Evolutionary conservation across 805 yeast species (phyloP).

Genomic region (Blastobotrys parvus): DNA sequence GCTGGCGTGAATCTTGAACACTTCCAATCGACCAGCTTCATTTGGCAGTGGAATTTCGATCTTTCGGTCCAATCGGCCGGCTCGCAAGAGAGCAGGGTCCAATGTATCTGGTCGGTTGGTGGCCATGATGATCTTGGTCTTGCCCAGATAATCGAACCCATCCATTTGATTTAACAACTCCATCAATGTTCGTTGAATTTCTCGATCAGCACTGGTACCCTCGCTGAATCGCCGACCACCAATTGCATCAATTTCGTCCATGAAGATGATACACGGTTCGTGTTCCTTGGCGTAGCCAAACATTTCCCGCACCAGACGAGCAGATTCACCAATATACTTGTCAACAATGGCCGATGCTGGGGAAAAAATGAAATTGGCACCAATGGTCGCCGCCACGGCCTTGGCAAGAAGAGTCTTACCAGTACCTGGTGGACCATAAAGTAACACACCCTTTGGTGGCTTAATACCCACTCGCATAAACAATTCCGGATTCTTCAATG

Average conservation of each 20-base stretch:
- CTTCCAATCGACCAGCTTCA: conserved; percentile 89
- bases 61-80: conserved; percentile 95
- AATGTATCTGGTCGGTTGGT: conserved; percentile 98
- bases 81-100: conserved; percentile 94
- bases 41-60: conserved; percentile 93
- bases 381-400: conserved; percentile 97
- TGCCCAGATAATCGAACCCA: conserved; percentile 94
- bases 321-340: conserved; percentile 96
- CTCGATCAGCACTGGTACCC: conserved; percentile 98
- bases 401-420: conserved; percentile 94
- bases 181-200: conserved; percentile 93
- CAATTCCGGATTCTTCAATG: conserved; percentile 93
- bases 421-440: conserved; percentile 98
- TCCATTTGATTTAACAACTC: conserved; percentile 98
- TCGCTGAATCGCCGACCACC: conserved; percentile 97
- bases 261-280: conserved; percentile 94
- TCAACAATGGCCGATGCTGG: conserved; percentile 98
- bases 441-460: conserved; percentile 96
- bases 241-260: conserved; percentile 98
- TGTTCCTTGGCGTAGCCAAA: conserved; percentile 96
- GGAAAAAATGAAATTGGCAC: conserved; percentile 95
- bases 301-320: conserved; percentile 95
- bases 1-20: conserved; percentile 86
- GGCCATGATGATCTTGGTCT: conserved; percentile 97
- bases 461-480: conserved; percentile 94